Conservation (phyloP, 2,329 filamentous ascomycete species). For the Cercospora sp. region DNA sequence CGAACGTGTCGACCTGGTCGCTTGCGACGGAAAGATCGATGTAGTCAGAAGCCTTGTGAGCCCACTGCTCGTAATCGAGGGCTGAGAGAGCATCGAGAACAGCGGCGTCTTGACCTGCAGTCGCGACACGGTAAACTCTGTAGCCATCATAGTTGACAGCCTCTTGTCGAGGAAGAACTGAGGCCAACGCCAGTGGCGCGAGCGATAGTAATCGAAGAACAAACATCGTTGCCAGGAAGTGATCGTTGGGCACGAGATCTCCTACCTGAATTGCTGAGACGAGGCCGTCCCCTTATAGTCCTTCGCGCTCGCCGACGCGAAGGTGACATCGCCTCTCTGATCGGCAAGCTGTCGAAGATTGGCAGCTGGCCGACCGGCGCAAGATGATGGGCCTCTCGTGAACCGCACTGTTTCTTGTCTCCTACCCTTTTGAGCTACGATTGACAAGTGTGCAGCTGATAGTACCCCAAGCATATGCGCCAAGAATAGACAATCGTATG, state of each 20-base stretch:
- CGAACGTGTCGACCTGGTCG: conserved; percentile 19
- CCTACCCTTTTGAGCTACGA: conserved; percentile 15
- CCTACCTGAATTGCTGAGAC: not conserved
- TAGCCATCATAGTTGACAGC: conserved; percentile 25
- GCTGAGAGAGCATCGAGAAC: conserved; percentile 18
- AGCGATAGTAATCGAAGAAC: conserved; percentile 15
- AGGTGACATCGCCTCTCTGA: not conserved
- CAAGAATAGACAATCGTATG: not conserved
- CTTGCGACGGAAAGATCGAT: conserved; percentile 25
- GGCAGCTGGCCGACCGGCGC: conserved; percentile 1
- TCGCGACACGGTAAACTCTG: conserved; percentile 21
- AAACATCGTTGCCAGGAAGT: conserved; percentile 11
- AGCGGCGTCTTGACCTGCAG: conserved; percentile 15
- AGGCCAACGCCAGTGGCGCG: conserved; percentile 19
- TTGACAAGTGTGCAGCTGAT: conserved; percentile 9
- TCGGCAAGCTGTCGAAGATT: not conserved
- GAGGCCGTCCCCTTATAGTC: not conserved
- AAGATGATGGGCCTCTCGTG: not conserved
- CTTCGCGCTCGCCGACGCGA: not conserved
- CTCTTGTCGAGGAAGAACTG: conserved; percentile 16
- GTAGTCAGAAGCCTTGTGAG: conserved; percentile 17
- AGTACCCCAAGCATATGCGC: conserved; percentile 17
- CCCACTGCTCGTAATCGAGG: conserved; percentile 25
- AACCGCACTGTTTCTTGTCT: conserved; percentile 14
- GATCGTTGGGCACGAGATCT: not conserved